Percentiles rank a stretch among this genome's conserved stretches.
phyloP scores from a whole-genome alignment of 257 asterid genomes.

The Coffea canephora region DNA sequence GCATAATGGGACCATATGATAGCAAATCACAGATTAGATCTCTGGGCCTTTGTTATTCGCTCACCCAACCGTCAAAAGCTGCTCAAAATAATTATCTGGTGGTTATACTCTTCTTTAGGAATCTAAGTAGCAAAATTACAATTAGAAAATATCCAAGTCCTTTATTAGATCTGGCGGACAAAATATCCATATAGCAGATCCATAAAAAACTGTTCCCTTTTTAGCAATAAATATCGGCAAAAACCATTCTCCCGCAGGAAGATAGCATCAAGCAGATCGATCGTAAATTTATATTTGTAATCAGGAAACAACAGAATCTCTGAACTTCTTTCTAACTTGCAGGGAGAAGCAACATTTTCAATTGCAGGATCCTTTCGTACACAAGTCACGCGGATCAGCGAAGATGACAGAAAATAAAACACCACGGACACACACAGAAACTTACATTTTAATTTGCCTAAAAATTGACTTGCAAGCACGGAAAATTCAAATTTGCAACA shows the following conservation, averaged over 20 bases:
- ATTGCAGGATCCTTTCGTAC: not conserved
- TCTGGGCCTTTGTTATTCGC: not conserved
- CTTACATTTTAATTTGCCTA: not conserved
- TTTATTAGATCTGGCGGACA: not conserved
- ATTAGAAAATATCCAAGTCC: not conserved
- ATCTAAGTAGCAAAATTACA: not conserved
- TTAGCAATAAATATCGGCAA: conserved; percentile 1
- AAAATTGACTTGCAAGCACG: not conserved
- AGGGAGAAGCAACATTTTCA: not conserved
- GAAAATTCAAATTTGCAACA: not conserved
- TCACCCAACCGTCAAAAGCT: not conserved
- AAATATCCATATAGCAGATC: not conserved
- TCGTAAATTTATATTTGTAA: not conserved
- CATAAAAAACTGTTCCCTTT: not conserved
- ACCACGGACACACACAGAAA: not conserved
- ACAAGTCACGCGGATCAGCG: not conserved
- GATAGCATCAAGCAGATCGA: not conserved
- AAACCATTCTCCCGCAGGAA: not conserved
- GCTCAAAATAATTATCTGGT: conserved; percentile 8
- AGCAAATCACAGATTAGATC: not conserved
- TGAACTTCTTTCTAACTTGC: no score
- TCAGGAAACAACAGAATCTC: not conserved
- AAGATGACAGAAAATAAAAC: not conserved
- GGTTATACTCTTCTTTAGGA: conserved; percentile 7
- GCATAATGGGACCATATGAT: not conserved